Evolutionary conservation across 1,284 basidiomycete species (phyloP).

Genomic region (Tylopilus orsonianus): DNA sequence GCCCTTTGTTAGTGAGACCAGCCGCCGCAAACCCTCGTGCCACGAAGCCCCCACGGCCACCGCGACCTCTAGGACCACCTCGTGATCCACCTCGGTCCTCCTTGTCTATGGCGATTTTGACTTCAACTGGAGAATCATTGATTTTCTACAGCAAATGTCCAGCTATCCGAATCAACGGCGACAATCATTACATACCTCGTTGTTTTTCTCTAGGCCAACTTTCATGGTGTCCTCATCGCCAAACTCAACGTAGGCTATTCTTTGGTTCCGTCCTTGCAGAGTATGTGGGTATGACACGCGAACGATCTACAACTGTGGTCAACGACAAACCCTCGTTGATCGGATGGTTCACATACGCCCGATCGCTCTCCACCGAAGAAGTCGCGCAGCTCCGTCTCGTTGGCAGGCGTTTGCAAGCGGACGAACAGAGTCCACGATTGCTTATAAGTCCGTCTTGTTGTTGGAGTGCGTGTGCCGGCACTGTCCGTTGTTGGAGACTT

Average conservation of each 20-base stretch:
- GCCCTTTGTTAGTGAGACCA: slow-evolving; percentile 54
- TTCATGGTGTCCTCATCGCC: slow-evolving; percentile 82
- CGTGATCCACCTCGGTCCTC: slow-evolving; percentile 41
- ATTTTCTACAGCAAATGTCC: slow-evolving; percentile 51
- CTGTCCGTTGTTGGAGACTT: slow-evolving; percentile 56
- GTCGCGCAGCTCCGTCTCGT: slow-evolving; percentile 69
- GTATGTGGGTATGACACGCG: slow-evolving; percentile 62
- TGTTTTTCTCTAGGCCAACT: slow-evolving; percentile 68
- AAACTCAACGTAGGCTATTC: slow-evolving; percentile 83
- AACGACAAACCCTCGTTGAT: slow-evolving; percentile 3
- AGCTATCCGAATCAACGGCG: background rate
- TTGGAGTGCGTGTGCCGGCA: slow-evolving; percentile 66
- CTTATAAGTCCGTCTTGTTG: slow-evolving; percentile 56
- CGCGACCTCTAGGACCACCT: slow-evolving; percentile 54
- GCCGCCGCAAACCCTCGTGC: slow-evolving; percentile 66
- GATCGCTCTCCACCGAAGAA: slow-evolving; percentile 72
- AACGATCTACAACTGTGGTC: slow-evolving; percentile 54
- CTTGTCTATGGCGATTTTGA: slow-evolving; percentile 68
- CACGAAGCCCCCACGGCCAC: slow-evolving; percentile 53
- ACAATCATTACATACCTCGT: slow-evolving; percentile 48
- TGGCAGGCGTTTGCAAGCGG: slow-evolving; percentile 58
- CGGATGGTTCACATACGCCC: slow-evolving; percentile 46
- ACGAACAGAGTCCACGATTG: slow-evolving; percentile 87
- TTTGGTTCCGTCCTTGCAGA: slow-evolving; percentile 48
- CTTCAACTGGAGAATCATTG: slow-evolving; percentile 60